Percentiles rank a stretch among this genome's conserved stretches.
Conservation (phyloP, 1,139 yeast species). For the Schizosaccharomyces versatilis region DNA sequence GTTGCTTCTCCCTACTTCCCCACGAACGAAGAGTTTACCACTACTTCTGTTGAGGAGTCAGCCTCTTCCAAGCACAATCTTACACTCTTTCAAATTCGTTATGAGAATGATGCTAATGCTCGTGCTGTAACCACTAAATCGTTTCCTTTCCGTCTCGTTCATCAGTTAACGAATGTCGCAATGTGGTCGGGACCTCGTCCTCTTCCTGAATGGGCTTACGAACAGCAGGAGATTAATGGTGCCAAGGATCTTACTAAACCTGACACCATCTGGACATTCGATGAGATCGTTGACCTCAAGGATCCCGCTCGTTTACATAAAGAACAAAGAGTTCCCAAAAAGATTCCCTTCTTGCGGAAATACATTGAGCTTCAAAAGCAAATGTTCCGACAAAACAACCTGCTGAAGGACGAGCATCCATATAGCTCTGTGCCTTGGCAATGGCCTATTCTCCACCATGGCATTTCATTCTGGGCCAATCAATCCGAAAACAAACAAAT, state of each 20-base stretch:
- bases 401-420: constrained; percentile 73
- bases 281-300: constrained; percentile 41
- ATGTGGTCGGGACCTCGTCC: constrained; percentile 74
- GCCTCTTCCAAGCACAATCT: constrained; percentile 39
- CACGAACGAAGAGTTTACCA: constrained; percentile 78
- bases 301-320: constrained; percentile 38
- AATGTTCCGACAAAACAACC: constrained; percentile 86
- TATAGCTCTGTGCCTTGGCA: constrained; percentile 80
- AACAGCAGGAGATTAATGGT: constrained; percentile 87
- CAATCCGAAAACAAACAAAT: constrained; percentile 46
- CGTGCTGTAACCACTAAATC: constrained; percentile 46
- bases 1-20: constrained; percentile 89
- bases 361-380: constrained; percentile 72
- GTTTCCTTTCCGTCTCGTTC: constrained; percentile 46
- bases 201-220: constrained; percentile 86
- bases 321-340: constrained; percentile 23
- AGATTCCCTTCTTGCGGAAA: constrained; percentile 54
- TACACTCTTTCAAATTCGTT: constrained; percentile 55
- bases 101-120: constrained; percentile 31
- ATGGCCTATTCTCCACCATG: constrained; percentile 85
- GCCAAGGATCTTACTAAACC: constrained; percentile 53
- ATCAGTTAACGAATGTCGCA: constrained; percentile 71
- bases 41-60: constrained; percentile 40
- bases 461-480: constrained; percentile 92
- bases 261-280: constrained; percentile 56